Evolutionary conservation across 2,329 filamentous ascomycete species (phyloP), one percentile per base, ranked within the genome.

Genomic region (Lasiodiplodia theobromae): DNA sequence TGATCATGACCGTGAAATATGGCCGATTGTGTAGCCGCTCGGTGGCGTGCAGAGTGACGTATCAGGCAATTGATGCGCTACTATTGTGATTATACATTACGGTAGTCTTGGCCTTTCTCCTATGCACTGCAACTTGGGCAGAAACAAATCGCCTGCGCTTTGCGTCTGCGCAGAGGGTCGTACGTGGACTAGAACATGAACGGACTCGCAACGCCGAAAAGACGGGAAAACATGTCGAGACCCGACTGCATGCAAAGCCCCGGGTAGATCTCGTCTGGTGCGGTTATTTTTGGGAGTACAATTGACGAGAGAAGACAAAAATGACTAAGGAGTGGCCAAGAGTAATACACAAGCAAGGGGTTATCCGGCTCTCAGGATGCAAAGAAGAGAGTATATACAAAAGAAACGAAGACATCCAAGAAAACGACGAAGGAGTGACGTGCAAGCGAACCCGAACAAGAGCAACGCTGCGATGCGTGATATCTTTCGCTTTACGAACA

Each of bases 401-500:
- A 64, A 31, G 60, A 64, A 51, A 64, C 28, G n/a, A 47, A 52
- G 18, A 40, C 14, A 49, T 16, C 23, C 28, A 52, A 52, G 28
- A 18, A 47, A 52, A 47, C 14, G n/a, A 25, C 28, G n/a, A 64
- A 64, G 60, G 60, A 64, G 37, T 18, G 60, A 31, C 47, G 37
- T 38, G 64, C 64, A 21, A 49, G 52, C 64, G 25, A 44, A 11
- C 18, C 18, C 44, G 10, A 6, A 52, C 18, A 11, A n/a, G 23
- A 57, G 38, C 23, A 47, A n/a, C 37, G 64, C 25, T 18, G 47
- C 47, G 31, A 49, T 64, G 60, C 60, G 37, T 64, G 60, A 64
- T 64, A 64, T 64, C 60, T 64, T 34, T 64, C 47, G 60, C 60
- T 63, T 63, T n/a, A 47, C n/a, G 6, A 38, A 31, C 38, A 38